Evolutionary conservation across 2,329 filamentous ascomycete species (phyloP), one percentile per base, ranked within the genome.

Genomic region (Fusarium pseudoanthophilum): DNA sequence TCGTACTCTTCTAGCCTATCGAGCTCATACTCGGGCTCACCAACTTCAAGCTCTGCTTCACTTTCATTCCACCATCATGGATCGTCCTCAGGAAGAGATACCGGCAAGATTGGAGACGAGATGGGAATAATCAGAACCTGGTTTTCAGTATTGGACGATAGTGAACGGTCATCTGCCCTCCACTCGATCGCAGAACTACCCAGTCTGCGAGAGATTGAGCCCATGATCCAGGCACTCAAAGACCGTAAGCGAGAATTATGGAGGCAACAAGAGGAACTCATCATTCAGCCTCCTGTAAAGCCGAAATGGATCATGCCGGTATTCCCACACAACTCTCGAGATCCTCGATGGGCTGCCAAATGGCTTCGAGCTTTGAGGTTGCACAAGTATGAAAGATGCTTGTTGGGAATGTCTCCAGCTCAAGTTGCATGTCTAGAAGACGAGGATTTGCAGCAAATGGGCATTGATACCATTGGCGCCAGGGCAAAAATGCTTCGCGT

Each of bases 281-380:
- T 77, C 34, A 71, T 77, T 30, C 76, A 75, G 52, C 76, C 76
- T 11, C 64, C 64, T 14, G 64, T 63, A 21, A 77, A 72, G 36
- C 69, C 73, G 39, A 78, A 75, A 65, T 77, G 75, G 75, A 57
- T 66, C 21, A 77, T 77, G 72, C 75, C 75, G 5, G 60, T 67
- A 11, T 77, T 77, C 32, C 76, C 76, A 36, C 65, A 66, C 49
- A 67, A 55, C 57, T 73, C 76, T 4, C 67, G 74, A 28, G 76
- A 77, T n/a, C 72, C 76, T 42, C 71, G 72, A 39, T 78, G 76
- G 76, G 65, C 73, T 14, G 56, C 73, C 15, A 78, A 78, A 66
- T 78, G 76, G 76, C 66, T 78, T 40, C 72, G 75, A 60, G 73
- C 76, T 46, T 55, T 78, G 60, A 77, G 76, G 40, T 56, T 78